A percentile compares a stretch with the other conserved stretches of the same genome.
Conservation (phyloP, 441 rosid genomes). For the Eruca vesicaria region DNA sequence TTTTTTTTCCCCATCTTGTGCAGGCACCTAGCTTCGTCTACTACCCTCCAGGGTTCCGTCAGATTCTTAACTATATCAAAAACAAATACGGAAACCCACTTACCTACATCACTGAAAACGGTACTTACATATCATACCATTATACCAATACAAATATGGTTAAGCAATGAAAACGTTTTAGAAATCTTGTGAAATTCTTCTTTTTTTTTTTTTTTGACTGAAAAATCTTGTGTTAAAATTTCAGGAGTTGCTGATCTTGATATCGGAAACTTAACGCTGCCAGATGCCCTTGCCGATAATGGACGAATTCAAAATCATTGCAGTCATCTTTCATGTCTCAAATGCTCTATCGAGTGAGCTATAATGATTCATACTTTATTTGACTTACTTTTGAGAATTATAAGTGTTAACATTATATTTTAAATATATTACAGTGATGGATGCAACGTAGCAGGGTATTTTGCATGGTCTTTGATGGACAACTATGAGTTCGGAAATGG, state of each 20-base stretch:
- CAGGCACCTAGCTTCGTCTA: neutral
- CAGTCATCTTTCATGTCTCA: conserved; percentile 19
- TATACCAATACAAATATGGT: no score
- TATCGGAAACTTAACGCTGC: neutral
- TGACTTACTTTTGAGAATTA: neutral
- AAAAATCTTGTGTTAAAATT: neutral
- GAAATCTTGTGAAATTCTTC: no score
- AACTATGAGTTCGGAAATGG: conserved; percentile 22
- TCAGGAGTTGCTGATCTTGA: conserved; percentile 3
- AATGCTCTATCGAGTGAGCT: conserved; percentile 16
- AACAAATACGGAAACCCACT: neutral
- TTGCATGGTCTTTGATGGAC: conserved; percentile 30
- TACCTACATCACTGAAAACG: neutral
- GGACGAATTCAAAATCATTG: conserved; percentile 14
- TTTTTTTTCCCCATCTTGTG: neutral
- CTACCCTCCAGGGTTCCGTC: neutral
- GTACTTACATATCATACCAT: neutral
- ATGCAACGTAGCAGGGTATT: conserved; percentile 24
- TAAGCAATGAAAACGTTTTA: no score
- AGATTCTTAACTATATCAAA: neutral
- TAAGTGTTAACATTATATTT: neutral
- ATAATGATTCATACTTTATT: neutral
- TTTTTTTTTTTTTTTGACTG: neutral
- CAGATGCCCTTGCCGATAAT: neutral
- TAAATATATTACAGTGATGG: neutral